Percentiles rank a stretch among this genome's conserved stretches.
Conservation (phyloP, 139 green algal genomes). For the Chlamydomonas sphaeroides region DNA sequence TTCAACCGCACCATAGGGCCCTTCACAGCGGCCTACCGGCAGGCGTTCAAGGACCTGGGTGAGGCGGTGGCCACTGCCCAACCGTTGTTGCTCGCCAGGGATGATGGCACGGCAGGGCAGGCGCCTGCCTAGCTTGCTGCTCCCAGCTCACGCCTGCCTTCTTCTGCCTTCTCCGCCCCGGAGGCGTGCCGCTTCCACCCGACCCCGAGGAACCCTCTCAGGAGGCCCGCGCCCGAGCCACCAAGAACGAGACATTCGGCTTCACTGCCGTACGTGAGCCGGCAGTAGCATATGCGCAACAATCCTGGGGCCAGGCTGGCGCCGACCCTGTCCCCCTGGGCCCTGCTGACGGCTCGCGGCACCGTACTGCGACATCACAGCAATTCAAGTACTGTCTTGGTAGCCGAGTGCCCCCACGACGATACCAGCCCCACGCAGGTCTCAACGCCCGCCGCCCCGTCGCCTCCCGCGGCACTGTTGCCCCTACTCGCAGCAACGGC, state of each 20-base stretch:
- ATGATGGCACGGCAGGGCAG: too few relatives aligned
- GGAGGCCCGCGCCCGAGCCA: neutral
- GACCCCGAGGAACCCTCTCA: slow-evolving; percentile 2
- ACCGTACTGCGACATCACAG: neutral
- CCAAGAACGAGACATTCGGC: neutral
- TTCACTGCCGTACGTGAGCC: neutral
- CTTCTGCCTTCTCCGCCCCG: neutral
- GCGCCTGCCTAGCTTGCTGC: too few relatives aligned
- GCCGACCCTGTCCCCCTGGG: too few relatives aligned
- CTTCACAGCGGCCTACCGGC: too few relatives aligned
- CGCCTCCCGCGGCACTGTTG: neutral
- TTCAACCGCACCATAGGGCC: too few relatives aligned
- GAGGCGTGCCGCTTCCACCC: slow-evolving; percentile 19
- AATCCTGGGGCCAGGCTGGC: too few relatives aligned
- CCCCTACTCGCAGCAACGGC: neutral
- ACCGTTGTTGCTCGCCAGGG: too few relatives aligned
- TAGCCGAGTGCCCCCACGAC: too few relatives aligned
- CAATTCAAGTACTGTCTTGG: neutral
- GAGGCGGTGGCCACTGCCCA: too few relatives aligned
- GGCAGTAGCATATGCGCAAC: neutral
- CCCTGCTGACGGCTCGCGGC: neutral
- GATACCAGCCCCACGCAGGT: too few relatives aligned
- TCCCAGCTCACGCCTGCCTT: too few relatives aligned
- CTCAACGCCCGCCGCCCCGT: neutral
- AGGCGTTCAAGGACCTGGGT: too few relatives aligned